phyloP scores from a whole-genome alignment of 2,329 filamentous ascomycete genomes.

The Fusarium nurragi region DNA sequence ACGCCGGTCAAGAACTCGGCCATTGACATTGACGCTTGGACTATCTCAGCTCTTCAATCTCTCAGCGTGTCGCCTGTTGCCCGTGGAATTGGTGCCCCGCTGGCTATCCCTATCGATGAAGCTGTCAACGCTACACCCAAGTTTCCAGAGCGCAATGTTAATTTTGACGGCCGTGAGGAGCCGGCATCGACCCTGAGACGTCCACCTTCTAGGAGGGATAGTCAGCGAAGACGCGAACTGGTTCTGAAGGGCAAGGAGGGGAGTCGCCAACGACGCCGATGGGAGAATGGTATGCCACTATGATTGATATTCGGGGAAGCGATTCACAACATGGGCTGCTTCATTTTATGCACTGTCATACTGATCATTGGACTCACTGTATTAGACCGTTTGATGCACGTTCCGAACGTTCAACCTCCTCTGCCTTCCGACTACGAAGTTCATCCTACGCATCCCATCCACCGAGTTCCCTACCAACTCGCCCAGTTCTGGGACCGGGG shows the following conservation, averaged over 20 bases:
- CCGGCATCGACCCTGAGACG: slow-evolving; percentile 52
- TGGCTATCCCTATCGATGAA: slow-evolving; percentile 81
- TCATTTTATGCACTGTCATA: background rate
- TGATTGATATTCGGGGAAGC: background rate
- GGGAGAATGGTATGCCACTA: slow-evolving; percentile 83
- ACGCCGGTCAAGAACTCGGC: slow-evolving; percentile 41
- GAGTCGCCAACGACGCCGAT: slow-evolving; percentile 83
- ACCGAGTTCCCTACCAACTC: slow-evolving; percentile 86
- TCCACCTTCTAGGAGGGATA: slow-evolving; percentile 63
- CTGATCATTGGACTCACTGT: slow-evolving; percentile 27
- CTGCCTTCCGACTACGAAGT: slow-evolving; percentile 84
- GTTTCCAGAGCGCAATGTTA: slow-evolving; percentile 31
- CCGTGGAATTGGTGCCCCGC: slow-evolving; percentile 68
- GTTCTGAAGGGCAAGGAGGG: slow-evolving; percentile 91
- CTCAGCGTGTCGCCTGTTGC: slow-evolving; percentile 64
- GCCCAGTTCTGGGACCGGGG: slow-evolving; percentile 82
- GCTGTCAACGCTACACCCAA: slow-evolving; percentile 31
- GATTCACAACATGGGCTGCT: background rate
- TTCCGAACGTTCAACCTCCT: slow-evolving; percentile 87
- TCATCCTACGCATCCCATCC: slow-evolving; percentile 80
- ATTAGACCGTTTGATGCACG: slow-evolving; percentile 83
- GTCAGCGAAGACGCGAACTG: slow-evolving; percentile 71
- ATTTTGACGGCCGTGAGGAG: slow-evolving; percentile 26
- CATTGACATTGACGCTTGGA: slow-evolving; percentile 75
- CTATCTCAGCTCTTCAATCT: slow-evolving; percentile 64